Evolutionary conservation across 164 flowering plant species (phyloP).

Genomic region (Taxillus chinensis): DNA sequence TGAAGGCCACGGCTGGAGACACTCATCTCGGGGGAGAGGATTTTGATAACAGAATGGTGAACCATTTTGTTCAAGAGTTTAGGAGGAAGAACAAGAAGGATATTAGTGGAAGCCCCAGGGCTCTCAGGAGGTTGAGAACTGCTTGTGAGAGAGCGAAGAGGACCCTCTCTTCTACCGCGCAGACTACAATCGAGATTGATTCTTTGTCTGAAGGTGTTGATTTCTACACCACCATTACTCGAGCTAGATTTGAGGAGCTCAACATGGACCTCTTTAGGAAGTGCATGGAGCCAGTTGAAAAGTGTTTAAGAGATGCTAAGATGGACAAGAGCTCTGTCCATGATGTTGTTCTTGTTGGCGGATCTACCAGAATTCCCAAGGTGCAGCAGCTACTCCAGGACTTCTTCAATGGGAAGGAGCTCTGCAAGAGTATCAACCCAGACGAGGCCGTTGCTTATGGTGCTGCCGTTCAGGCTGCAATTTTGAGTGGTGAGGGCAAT

Average conservation of each 20-base stretch:
- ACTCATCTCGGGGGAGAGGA: slow-evolving; percentile 32
- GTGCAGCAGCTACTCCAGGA: slow-evolving; percentile 40
- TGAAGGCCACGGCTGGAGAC: slow-evolving; percentile 38
- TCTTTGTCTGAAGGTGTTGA: slow-evolving; percentile 29
- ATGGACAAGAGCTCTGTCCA: slow-evolving; percentile 39
- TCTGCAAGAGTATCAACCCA: slow-evolving; percentile 39
- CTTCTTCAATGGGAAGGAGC: slow-evolving; percentile 42
- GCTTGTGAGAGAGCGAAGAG: slow-evolving; percentile 33
- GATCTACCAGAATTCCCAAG: slow-evolving; percentile 41
- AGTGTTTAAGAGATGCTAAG: slow-evolving; percentile 36
- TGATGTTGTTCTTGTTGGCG: slow-evolving; percentile 44
- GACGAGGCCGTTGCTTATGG: slow-evolving; percentile 46
- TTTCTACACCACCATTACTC: slow-evolving; percentile 28
- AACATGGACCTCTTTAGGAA: slow-evolving; percentile 38
- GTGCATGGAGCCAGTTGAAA: slow-evolving; percentile 39
- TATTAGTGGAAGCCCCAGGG: slow-evolving; percentile 27
- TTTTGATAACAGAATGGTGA: slow-evolving; percentile 29
- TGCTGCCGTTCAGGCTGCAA: slow-evolving; percentile 44
- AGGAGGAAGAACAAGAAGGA: slow-evolving; percentile 36
- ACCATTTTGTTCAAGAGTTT: slow-evolving; percentile 31
- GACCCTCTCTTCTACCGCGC: slow-evolving; percentile 29
- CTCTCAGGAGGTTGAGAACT: slow-evolving; percentile 32
- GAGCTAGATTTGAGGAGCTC: slow-evolving; percentile 36
- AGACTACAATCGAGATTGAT: slow-evolving; percentile 29
- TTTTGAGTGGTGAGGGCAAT: slow-evolving; percentile 32